Conservation (phyloP, 352 stramenopile genomes). For the Phytophthora ramorum region DNA sequence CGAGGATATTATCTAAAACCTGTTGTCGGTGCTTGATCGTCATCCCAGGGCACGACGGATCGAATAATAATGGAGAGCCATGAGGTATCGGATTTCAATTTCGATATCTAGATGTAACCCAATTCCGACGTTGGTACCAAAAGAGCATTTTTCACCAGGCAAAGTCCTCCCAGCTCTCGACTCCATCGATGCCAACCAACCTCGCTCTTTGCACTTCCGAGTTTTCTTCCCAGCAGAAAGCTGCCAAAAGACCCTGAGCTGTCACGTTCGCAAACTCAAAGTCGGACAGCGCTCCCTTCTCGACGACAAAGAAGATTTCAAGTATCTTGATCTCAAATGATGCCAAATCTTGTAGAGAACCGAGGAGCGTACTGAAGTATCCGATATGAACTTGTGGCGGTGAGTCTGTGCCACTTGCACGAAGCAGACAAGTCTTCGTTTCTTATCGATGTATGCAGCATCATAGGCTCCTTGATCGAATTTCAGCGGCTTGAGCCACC, state of each 20-base stretch:
- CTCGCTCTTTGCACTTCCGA: slow-evolving; percentile 1
- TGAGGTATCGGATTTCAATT: too few relatives aligned
- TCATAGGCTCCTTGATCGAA: slow-evolving; percentile 21
- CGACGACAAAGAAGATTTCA: slow-evolving; percentile 22
- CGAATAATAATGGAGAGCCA: too few relatives aligned
- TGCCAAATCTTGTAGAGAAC: background rate
- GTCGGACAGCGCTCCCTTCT: background rate
- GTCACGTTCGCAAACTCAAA: slow-evolving; percentile 4
- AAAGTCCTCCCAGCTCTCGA: slow-evolving; percentile 1
- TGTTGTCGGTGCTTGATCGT: too few relatives aligned
- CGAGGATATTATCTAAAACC: too few relatives aligned
- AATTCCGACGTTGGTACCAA: too few relatives aligned
- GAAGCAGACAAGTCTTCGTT: slow-evolving; percentile 9
- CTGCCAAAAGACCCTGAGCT: background rate
- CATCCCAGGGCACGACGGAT: too few relatives aligned
- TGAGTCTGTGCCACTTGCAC: slow-evolving; percentile 11
- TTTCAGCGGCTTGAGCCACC: slow-evolving; percentile 11
- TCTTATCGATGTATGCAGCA: slow-evolving; percentile 19
- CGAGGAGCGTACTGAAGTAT: slow-evolving; percentile 1
- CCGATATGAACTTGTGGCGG: slow-evolving; percentile 1
- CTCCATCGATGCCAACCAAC: slow-evolving; percentile 3
- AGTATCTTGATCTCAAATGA: slow-evolving; percentile 6
- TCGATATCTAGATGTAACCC: too few relatives aligned
- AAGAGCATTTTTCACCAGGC: background rate
- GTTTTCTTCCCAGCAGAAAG: slow-evolving; percentile 3